These are phyloP conservation scores for Hypsizygus marmoreus DNA, from an alignment of 768 basidiomycete genomes.

Conservation along the genomic window DNA sequence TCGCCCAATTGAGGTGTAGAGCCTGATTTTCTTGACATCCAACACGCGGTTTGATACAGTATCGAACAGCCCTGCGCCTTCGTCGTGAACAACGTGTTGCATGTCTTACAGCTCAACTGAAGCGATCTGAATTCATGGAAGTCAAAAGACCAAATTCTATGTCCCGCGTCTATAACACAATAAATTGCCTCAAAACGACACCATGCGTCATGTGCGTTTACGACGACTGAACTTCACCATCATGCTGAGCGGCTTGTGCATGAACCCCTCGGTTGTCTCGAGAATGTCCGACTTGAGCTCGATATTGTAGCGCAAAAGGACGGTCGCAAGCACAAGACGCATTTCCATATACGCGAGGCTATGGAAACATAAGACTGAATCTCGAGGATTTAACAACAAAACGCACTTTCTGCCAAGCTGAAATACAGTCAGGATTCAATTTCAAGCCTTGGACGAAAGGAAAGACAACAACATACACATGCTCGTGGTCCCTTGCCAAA, in stretches of 20 bases:
- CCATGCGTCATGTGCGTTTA: too few relatives aligned
- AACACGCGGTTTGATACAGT: too few relatives aligned
- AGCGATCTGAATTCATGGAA: too few relatives aligned
- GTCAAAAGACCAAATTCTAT: too few relatives aligned
- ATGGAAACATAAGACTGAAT: slow-evolving; percentile 7
- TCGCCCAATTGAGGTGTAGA: too few relatives aligned
- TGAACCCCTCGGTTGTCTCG: slow-evolving; percentile 29
- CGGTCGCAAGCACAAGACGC: slow-evolving; percentile 24
- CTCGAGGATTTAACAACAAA: neutral
- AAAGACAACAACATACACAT: slow-evolving; percentile 24
- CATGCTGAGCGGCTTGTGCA: slow-evolving; percentile 28
- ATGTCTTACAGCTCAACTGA: too few relatives aligned
- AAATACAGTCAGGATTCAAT: slow-evolving; percentile 1
- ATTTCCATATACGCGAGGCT: slow-evolving; percentile 32
- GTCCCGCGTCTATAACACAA: too few relatives aligned
- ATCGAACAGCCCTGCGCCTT: too few relatives aligned
- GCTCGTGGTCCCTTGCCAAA: slow-evolving; percentile 34
- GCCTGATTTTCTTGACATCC: too few relatives aligned
- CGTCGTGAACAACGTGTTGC: too few relatives aligned
- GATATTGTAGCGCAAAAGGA: slow-evolving; percentile 27
- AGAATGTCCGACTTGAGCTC: slow-evolving; percentile 18
- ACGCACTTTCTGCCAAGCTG: slow-evolving; percentile 27
- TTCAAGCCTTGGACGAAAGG: too few relatives aligned
- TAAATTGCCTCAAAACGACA: too few relatives aligned
- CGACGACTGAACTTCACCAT: slow-evolving; percentile 19